Evolutionary conservation across 2,329 filamentous ascomycete genomes (phyloP), one percentile per base, ranked within the genome.

Genomic region (Orbilia ellipsospora): DNA sequence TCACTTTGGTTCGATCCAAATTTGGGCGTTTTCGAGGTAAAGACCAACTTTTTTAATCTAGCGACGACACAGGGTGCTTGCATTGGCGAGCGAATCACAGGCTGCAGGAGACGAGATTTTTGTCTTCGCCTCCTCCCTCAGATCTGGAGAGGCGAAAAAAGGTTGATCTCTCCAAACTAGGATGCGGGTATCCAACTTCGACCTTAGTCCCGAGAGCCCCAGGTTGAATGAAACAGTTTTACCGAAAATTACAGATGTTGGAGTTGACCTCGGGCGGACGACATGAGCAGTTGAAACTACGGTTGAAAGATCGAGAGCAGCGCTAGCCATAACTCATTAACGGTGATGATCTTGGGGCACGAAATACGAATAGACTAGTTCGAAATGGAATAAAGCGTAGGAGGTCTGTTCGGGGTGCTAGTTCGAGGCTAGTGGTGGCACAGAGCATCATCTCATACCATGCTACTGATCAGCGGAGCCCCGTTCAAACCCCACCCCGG

Each of bases 1-100:
- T 63, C 13, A 45, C 42, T 48, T 16, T 56, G 66, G 59, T 70
- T 63, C 26, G 66, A 62, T 69, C 56, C 57, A 54, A 36, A 36
- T 36, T 36, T 36, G 44, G 44, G 44, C 16, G 44, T 57, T 63
- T 63, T 54, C 59, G 54, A 70, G 57, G 62, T 63, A 57, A 63
- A 70, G 40, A 36, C 66, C 66, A 70, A 70, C 66, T 57, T 57
- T 56, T 48, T 18, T 45, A 50, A 36, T 50, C 28, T 48, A 44
- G 55, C 61, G 52, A 63, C 63, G 59, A 62, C 70, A 68, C 62
- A 31, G 54, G 28, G 40, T 15, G 31, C 6, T 28, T 68, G 55
- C n/a, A 56, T 67, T 62, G 63, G 70, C 70, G 70, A 74, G 63
- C 70, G 61, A 68, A 74, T 74, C 70, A 68, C 42, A 59, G 36